Conservation (phyloP, 176 grass and related monocot genomes). For the Oropetium thomaeum region DNA sequence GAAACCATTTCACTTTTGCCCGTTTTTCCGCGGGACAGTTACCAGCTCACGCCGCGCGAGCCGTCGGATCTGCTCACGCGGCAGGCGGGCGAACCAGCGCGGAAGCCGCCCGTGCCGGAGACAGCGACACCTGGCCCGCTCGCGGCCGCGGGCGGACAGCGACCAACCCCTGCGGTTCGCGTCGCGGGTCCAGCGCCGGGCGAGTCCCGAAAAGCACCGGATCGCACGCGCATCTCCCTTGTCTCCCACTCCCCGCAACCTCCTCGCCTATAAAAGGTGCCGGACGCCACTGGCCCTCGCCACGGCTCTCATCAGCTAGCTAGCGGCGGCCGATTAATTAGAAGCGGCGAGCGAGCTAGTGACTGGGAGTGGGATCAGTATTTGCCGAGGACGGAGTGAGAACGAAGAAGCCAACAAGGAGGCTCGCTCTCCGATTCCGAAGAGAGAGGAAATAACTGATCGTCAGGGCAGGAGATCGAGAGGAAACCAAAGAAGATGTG, state of each 20-base stretch:
- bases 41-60: constrained; percentile 8
- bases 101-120: not conserved
- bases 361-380: not conserved
- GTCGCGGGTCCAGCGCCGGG: constrained; percentile 30
- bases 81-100: constrained; percentile 17
- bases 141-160: constrained; percentile 37
- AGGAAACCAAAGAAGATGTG: constrained; percentile 30
- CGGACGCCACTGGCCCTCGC: not conserved
- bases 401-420: not conserved
- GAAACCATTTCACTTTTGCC: not conserved
- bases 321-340: not conserved
- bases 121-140: constrained; percentile 17
- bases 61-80: constrained; percentile 43
- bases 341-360: not conserved
- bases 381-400: not conserved
- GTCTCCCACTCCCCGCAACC: not conserved
- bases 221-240: constrained; percentile 42
- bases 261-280: constrained; percentile 38
- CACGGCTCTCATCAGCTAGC: not conserved
- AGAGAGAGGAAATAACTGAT: not conserved
- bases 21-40: not conserved
- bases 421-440: not conserved
- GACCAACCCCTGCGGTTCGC: constrained; percentile 23
- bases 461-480: too few relatives aligned
- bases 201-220: not conserved